phyloP scores from a whole-genome alignment of 2,329 filamentous ascomycete species.

The Fonsecaea pugnacius region DNA sequence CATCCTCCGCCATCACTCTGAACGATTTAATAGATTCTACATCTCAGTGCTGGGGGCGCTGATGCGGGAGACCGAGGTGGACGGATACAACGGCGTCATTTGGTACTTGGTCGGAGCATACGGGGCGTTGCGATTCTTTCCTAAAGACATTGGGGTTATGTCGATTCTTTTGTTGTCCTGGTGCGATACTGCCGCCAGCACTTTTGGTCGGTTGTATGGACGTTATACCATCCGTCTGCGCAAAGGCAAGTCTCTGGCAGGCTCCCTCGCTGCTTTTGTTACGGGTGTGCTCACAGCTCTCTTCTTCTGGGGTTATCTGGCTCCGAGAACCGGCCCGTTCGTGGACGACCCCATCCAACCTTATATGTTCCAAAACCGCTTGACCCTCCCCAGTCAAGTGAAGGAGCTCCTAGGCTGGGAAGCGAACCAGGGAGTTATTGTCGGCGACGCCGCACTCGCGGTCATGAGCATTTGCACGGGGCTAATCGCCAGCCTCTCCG shows the following conservation, averaged over 20 bases:
- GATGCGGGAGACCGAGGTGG: conserved; percentile 96
- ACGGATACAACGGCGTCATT: conserved; percentile 94
- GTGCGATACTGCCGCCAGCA: conserved; percentile 97
- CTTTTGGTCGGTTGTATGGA: conserved; percentile 87
- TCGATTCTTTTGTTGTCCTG: conserved; percentile 88
- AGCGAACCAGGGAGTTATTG: conserved; percentile 63
- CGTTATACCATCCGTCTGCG: conserved; percentile 84
- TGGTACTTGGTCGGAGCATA: conserved; percentile 93
- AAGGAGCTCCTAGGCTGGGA: conserved; percentile 66
- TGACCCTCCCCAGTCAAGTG: conserved; percentile 69
- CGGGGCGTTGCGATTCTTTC: conserved; percentile 81
- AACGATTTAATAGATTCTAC: conserved; percentile 83
- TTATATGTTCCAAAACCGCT: conserved; percentile 79
- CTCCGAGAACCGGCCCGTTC: conserved; percentile 69
- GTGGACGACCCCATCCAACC: conserved; percentile 63
- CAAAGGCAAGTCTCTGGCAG: conserved; percentile 87
- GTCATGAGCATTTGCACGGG: conserved; percentile 85
- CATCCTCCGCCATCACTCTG: conserved; percentile 78
- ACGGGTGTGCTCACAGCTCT: conserved; percentile 82
- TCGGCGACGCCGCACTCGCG: conserved; percentile 73
- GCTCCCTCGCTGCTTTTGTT: conserved; percentile 79
- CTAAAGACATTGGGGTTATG: conserved; percentile 91
- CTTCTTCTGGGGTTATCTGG: conserved; percentile 86
- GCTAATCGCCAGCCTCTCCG: conserved; percentile 84
- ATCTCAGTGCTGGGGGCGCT: conserved; percentile 82